phyloP scores from a whole-genome alignment of 768 basidiomycete species.

The Flagelloscypha sp. region DNA sequence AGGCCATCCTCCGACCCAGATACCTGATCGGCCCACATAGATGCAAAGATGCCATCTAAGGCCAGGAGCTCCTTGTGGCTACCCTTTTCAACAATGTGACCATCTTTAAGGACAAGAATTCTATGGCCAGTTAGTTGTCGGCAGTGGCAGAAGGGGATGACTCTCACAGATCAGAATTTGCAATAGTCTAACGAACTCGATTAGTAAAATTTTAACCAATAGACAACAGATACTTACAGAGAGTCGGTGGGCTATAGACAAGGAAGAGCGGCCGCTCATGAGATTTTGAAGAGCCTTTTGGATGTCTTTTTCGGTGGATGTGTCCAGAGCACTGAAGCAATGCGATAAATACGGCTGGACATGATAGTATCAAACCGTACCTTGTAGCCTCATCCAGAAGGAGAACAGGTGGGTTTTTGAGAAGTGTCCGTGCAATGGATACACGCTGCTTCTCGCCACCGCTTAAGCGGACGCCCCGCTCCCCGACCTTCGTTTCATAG shows the following conservation, averaged over 20 bases:
- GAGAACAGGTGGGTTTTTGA: constrained; percentile 80
- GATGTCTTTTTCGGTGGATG: constrained; percentile 84
- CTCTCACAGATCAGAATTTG: constrained; percentile 53
- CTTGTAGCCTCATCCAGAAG: constrained; percentile 75
- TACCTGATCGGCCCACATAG: constrained; percentile 86
- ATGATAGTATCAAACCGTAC: constrained; percentile 21
- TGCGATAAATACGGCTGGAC: constrained; percentile 3
- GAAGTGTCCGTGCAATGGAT: constrained; percentile 76
- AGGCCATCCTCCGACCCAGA: constrained; percentile 49
- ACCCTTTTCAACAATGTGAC: constrained; percentile 79
- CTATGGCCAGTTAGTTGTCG: constrained; percentile 26
- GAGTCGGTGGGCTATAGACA: constrained; percentile 75
- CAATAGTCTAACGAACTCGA: constrained; percentile 34
- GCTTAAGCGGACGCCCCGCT: constrained; percentile 74
- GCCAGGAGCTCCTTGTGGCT: constrained; percentile 71
- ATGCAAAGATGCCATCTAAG: constrained; percentile 63
- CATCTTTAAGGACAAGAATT: constrained; percentile 87
- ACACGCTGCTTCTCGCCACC: constrained; percentile 91
- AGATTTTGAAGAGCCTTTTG: constrained; percentile 81
- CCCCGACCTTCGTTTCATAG: constrained; percentile 85
- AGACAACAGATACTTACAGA: constrained; percentile 40
- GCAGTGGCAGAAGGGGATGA: constrained; percentile 1
- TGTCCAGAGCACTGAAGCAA: constrained; percentile 65
- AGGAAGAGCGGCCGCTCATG: constrained; percentile 60
- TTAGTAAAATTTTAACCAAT: constrained; percentile 11